Conservation (phyloP, 805 yeast species). For the Wickerhamomyces rabaulensis region DNA sequence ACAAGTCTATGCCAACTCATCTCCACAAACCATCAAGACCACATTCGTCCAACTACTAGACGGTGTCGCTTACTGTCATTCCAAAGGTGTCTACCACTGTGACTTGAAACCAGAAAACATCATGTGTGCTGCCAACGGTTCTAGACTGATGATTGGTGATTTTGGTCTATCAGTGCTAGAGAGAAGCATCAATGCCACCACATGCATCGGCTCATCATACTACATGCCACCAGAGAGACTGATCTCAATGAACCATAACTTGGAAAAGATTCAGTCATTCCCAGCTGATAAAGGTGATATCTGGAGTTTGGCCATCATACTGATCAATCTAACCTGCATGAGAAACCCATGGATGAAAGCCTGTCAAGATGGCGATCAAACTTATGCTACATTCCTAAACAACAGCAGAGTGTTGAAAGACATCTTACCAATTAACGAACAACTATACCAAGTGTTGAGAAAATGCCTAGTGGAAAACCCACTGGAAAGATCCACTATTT, state of each 20-base stretch:
- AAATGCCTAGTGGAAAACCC: slow-evolving; percentile 29
- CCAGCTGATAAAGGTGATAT: slow-evolving; percentile 79
- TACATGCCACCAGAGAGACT: slow-evolving; percentile 91
- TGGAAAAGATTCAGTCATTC: slow-evolving; percentile 26
- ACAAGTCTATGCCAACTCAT: slow-evolving; percentile 46
- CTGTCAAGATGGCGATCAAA: slow-evolving; percentile 46
- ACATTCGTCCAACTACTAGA: slow-evolving; percentile 75
- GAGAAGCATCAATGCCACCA: slow-evolving; percentile 53
- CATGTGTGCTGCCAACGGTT: slow-evolving; percentile 55
- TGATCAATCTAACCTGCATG: slow-evolving; percentile 75
- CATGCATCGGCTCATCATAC: slow-evolving; percentile 81
- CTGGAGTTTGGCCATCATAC: slow-evolving; percentile 81
- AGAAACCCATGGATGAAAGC: slow-evolving; percentile 92
- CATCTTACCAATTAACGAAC: slow-evolving; percentile 69
- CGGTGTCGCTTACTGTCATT: slow-evolving; percentile 78
- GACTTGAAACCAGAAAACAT: slow-evolving; percentile 96
- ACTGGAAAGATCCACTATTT: slow-evolving; percentile 24
- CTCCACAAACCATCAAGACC: slow-evolving; percentile 45
- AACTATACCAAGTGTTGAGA: slow-evolving; percentile 47
- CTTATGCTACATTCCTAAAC: slow-evolving; percentile 59
- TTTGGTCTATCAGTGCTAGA: slow-evolving; percentile 81
- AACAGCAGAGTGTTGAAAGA: slow-evolving; percentile 51
- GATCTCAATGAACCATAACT: slow-evolving; percentile 26
- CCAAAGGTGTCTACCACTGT: slow-evolving; percentile 81
- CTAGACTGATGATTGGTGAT: slow-evolving; percentile 65